Conservation (phyloP, 1,284 basidiomycete genomes). For the Golubevia pallescens region DNA sequence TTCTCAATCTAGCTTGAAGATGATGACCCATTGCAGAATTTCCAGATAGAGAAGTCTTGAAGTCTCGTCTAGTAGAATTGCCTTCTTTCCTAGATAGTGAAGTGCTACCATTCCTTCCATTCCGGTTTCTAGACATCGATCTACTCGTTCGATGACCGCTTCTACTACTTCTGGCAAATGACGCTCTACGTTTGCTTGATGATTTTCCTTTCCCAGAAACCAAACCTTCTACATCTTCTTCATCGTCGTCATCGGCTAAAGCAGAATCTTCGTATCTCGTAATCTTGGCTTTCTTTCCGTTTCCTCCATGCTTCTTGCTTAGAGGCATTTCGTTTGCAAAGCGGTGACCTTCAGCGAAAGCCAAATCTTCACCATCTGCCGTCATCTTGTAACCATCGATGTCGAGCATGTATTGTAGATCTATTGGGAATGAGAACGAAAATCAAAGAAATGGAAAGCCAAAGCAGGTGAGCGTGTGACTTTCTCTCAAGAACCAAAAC, state of each 20-base stretch:
- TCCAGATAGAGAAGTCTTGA: neutral
- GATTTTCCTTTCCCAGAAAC: neutral
- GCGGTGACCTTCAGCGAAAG: constrained; percentile 42
- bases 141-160: neutral
- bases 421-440: neutral
- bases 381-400: constrained; percentile 64
- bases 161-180: neutral
- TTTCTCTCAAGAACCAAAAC: neutral
- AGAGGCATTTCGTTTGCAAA: constrained; percentile 59
- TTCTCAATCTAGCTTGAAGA: neutral
- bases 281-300: constrained; percentile 11
- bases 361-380: constrained; percentile 44
- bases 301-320: constrained; percentile 47
- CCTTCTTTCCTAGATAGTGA: neutral
- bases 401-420: constrained; percentile 39
- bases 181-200: neutral
- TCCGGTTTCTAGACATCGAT: neutral
- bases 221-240: constrained; percentile 4
- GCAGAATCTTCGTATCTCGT: constrained; percentile 7
- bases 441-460: neutral
- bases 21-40: neutral
- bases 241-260: constrained; percentile 7
- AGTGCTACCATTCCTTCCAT: neutral
- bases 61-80: neutral
- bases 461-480: neutral